phyloP scores from a whole-genome alignment of 768 basidiomycete genomes.

The Boletellus ananas region DNA sequence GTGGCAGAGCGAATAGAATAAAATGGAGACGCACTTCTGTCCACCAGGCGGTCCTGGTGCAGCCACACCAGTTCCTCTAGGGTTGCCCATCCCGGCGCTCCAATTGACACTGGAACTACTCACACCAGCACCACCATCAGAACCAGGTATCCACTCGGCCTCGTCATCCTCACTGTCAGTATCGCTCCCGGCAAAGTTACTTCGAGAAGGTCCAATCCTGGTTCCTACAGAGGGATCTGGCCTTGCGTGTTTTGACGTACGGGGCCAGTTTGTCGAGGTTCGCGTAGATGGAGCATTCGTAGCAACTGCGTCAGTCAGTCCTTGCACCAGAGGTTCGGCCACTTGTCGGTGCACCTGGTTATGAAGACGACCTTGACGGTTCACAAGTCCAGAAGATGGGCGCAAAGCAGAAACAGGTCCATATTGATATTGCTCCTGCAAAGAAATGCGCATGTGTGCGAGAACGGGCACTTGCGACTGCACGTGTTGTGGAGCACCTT shows the following conservation, averaged over 20 bases:
- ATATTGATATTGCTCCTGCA: conserved; percentile 12
- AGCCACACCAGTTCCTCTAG: conserved; percentile 2
- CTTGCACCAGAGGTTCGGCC: background rate
- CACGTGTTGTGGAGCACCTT: conserved; percentile 8
- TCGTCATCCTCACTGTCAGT: conserved; percentile 32
- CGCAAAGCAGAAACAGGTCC: background rate
- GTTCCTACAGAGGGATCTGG: background rate
- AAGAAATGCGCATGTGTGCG: background rate
- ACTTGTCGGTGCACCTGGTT: background rate
- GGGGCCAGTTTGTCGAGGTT: conserved; percentile 18
- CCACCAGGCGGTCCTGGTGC: conserved; percentile 15
- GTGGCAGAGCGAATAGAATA: background rate
- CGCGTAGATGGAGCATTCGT: conserved; percentile 1
- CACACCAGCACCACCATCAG: background rate
- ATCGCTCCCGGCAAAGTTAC: conserved; percentile 20
- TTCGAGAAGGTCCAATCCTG: background rate
- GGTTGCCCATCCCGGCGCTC: background rate
- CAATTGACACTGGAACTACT: background rate
- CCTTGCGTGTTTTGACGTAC: conserved; percentile 22
- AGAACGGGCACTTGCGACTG: conserved; percentile 4
- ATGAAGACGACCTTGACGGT: background rate
- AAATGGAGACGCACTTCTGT: conserved; percentile 28
- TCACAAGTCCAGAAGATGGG: background rate
- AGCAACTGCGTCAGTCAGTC: background rate
- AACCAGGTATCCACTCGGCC: conserved; percentile 20